Evolutionary conservation across 495 filamentous ascomycete genomes (phyloP), one percentile per base, ranked within the genome.

Genomic region (Penicillium waksmanii): DNA sequence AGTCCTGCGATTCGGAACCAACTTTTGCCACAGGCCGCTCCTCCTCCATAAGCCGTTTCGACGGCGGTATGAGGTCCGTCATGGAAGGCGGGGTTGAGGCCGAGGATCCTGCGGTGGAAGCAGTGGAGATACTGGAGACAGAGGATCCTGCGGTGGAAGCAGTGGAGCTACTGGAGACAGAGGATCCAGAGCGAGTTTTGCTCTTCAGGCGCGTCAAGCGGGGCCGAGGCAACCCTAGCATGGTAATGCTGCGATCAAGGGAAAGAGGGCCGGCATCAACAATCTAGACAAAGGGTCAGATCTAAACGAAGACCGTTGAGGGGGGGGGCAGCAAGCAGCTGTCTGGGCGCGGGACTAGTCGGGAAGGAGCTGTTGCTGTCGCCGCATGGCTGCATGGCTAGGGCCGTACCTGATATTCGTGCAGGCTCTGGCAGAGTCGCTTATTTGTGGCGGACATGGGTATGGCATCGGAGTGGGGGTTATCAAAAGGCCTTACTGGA

Each of bases 201-300:
- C 55, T 58, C 47, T 69, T 58, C 35, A 66, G 35, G 57, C 73
- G 65, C 55, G 68, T 63, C 58, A 66, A 44, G 47, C 58, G 73
- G 56, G 64, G 66, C 34, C 63, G 66, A 51, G 53, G 68, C 15
- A 55, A 58, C 60, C 67, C 73, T 40, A 73, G 68, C 57, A 72
- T 75, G 53, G 65, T 35, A 51, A 73, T 73, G 12, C 65, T 76
- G 64, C 68, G 68, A 52, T 70, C 71, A 31, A 65, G 40, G 58
- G 71, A 79, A 56, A 72, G 72, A 25, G 71, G 57, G 59, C 75
- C 42, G 6, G 10, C 8, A n/a, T 46, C 46, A 19, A 48, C 46
- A 13, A 48, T 19, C 46, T 33, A 25, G 47, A 43, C 23, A 11
- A 35, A n/a, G 6, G 18, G 34, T 36, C 42, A 19, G 42, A 55